Percentiles rank a stretch among this genome's conserved stretches.
These are phyloP conservation scores for Macrolepiota dolichaula DNA, from an alignment of 768 basidiomycete genomes.

Conservation along the genomic window DNA sequence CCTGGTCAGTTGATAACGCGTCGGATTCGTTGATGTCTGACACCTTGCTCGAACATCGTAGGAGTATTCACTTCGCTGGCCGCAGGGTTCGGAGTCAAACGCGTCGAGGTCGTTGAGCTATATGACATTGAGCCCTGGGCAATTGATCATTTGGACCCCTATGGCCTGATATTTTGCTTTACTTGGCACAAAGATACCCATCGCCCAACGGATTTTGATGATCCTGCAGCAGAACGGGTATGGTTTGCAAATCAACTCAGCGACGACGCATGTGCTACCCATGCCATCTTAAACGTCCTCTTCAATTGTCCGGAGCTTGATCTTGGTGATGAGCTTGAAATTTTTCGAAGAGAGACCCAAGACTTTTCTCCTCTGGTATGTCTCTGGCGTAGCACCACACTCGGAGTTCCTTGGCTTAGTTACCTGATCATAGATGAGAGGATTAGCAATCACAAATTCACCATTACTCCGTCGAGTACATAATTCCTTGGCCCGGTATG, in stretches of 20 bases:
- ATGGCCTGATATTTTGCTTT: slow-evolving; percentile 64
- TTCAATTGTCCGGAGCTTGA: slow-evolving; percentile 53
- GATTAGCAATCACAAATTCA: slow-evolving; percentile 58
- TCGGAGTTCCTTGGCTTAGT: neutral
- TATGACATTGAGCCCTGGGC: slow-evolving; percentile 66
- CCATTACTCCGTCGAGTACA: slow-evolving; percentile 51
- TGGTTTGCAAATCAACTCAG: slow-evolving; percentile 72
- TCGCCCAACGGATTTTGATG: slow-evolving; percentile 42
- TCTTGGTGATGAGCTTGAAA: slow-evolving; percentile 39
- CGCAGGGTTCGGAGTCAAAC: slow-evolving; percentile 47
- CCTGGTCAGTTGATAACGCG: slow-evolving; percentile 30
- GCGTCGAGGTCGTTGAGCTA: slow-evolving; percentile 53
- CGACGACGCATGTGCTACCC: slow-evolving; percentile 63
- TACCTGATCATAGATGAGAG: slow-evolving; percentile 47
- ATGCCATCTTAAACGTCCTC: slow-evolving; percentile 57
- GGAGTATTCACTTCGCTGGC: slow-evolving; percentile 60
- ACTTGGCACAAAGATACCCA: slow-evolving; percentile 50
- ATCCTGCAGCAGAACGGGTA: slow-evolving; percentile 51
- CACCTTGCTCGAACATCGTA: slow-evolving; percentile 13
- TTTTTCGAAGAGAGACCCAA: slow-evolving; percentile 48
- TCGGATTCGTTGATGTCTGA: neutral
- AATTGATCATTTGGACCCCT: slow-evolving; percentile 54
- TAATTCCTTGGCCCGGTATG: slow-evolving; percentile 58
- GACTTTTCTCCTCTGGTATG: slow-evolving; percentile 57
- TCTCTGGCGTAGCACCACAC: slow-evolving; percentile 11